These are phyloP conservation scores for Phytophthora chlamydospora DNA, from an alignment of 352 stramenopile genomes.

Conservation along the genomic window DNA sequence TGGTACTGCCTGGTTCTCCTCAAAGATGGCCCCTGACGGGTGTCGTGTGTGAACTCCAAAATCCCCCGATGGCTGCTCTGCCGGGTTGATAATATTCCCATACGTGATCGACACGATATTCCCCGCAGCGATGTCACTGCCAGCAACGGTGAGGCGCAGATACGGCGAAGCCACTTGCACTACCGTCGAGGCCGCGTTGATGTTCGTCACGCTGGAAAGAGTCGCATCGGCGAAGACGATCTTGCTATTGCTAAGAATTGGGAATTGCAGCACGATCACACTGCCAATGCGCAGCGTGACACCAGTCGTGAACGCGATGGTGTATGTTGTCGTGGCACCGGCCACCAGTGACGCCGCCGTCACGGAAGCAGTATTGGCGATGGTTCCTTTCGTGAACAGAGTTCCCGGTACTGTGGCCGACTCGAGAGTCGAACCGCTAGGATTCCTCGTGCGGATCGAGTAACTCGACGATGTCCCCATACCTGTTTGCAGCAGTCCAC, in stretches of 20 bases:
- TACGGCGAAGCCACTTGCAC: conserved; percentile 38
- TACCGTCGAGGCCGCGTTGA: conserved; percentile 40
- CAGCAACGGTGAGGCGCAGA: conserved; percentile 47
- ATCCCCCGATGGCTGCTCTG: conserved; percentile 32
- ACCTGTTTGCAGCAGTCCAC: conserved; percentile 27
- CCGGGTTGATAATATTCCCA: conserved; percentile 58
- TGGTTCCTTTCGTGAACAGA: conserved; percentile 31
- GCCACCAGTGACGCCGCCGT: conserved; percentile 33
- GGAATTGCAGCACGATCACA: conserved; percentile 56
- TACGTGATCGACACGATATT: conserved; percentile 48
- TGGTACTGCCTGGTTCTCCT: conserved; percentile 36
- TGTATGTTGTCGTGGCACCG: conserved; percentile 39
- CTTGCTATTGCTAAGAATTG: conserved; percentile 38
- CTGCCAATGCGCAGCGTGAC: conserved; percentile 48
- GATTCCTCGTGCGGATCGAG: conserved; percentile 44
- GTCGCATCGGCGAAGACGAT: conserved; percentile 39
- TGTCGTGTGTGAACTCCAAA: conserved; percentile 60
- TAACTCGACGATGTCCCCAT: conserved; percentile 45
- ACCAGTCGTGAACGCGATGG: conserved; percentile 48
- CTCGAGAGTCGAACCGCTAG: conserved; percentile 41
- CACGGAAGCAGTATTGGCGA: conserved; percentile 38
- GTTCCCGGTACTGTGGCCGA: conserved; percentile 36
- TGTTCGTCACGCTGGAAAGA: conserved; percentile 23
- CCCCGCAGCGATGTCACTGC: conserved; percentile 28
- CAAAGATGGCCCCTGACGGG: conserved; percentile 39